Conservation (phyloP, 441 rosid species). For the Raphanus hybrid region DNA sequence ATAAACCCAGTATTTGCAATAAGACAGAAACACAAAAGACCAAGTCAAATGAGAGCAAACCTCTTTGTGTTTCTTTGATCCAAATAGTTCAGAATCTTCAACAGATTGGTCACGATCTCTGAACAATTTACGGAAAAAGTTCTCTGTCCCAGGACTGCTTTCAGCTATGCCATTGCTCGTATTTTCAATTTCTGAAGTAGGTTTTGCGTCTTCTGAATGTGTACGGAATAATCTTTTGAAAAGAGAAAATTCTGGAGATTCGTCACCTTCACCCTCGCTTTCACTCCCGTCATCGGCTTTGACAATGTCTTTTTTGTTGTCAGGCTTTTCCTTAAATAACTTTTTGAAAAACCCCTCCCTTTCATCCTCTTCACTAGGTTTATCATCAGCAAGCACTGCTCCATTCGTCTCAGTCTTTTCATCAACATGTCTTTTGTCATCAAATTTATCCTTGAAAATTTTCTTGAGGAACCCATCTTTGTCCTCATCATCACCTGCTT, state of each 20-base stretch:
- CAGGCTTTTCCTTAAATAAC: constrained; percentile 82
- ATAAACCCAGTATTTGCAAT: not conserved
- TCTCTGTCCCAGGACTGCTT: constrained; percentile 96
- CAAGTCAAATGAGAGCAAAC: constrained; percentile 45
- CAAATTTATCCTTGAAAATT: constrained; percentile 81
- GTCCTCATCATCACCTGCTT: constrained; percentile 80
- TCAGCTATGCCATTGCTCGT: constrained; percentile 62
- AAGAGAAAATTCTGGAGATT: constrained; percentile 83
- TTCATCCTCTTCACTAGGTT: constrained; percentile 83
- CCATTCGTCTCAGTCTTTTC: constrained; percentile 50
- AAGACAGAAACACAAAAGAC: constrained; percentile 20
- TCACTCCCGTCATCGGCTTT: constrained; percentile 58
- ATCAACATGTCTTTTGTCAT: constrained; percentile 76
- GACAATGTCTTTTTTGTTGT: constrained; percentile 69
- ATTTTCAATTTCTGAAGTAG: constrained; percentile 56
- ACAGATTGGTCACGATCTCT: constrained; percentile 93
- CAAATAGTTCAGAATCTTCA: constrained; percentile 91
- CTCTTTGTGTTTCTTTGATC: constrained; percentile 83
- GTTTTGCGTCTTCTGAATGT: constrained; percentile 87
- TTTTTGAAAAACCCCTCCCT: constrained; percentile 87
- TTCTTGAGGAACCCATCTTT: constrained; percentile 87
- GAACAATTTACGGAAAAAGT: constrained; percentile 93
- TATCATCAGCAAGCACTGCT: constrained; percentile 44
- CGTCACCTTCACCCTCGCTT: constrained; percentile 87
- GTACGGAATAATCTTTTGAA: constrained; percentile 86